Evolutionary conservation across 148 eudicot species (phyloP).

Genomic region (Vaccinium vitisidaea): DNA sequence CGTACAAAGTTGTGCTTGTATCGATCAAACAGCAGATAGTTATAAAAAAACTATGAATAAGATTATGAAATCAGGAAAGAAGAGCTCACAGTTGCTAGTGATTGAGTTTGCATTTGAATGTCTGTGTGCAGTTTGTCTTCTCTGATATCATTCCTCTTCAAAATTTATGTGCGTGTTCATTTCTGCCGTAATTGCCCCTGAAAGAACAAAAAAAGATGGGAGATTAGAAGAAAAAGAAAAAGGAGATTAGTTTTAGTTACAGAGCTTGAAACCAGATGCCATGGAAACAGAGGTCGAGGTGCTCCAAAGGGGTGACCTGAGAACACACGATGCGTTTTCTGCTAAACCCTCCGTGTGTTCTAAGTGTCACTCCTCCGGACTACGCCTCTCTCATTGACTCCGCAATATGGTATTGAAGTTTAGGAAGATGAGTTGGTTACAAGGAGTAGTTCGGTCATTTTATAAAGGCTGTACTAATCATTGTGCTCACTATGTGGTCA

Average conservation of each 20-base stretch:
- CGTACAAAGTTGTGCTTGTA: background rate
- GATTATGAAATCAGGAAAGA: background rate
- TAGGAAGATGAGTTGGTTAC: background rate
- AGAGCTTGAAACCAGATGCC: background rate
- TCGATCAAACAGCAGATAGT: background rate
- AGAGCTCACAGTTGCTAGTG: background rate
- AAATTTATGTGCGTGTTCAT: background rate
- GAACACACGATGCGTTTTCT: conserved; percentile 1
- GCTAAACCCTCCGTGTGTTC: background rate
- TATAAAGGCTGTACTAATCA: background rate
- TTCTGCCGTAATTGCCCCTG: background rate
- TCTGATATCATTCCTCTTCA: background rate
- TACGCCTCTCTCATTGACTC: background rate
- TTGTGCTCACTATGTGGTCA: background rate
- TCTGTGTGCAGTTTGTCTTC: background rate
- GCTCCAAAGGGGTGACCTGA: conserved; percentile 17
- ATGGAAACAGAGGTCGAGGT: background rate
- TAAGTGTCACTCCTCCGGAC: conserved; percentile 1
- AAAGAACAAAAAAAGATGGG: background rate
- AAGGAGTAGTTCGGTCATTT: background rate
- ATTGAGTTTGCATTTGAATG: background rate
- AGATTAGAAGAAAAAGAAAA: background rate
- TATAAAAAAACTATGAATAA: background rate
- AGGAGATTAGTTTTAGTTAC: too few relatives aligned
- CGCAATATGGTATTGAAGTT: background rate